These are phyloP conservation scores for Pochonia chlamydosporia DNA, from an alignment of 2,329 filamentous ascomycete species.

Conservation along the genomic window DNA sequence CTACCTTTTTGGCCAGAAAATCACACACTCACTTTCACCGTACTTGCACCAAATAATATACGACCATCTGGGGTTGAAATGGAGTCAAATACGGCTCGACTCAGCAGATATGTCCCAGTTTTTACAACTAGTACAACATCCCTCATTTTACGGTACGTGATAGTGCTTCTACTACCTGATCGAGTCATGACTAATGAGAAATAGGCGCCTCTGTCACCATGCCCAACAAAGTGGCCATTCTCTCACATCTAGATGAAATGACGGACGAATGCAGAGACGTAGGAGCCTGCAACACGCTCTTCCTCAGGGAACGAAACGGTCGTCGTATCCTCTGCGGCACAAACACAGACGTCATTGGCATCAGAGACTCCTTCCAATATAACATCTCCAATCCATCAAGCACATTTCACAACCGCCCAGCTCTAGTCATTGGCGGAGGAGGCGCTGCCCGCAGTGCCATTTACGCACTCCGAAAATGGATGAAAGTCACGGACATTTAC, in stretches of 20 bases:
- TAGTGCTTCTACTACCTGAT: neutral
- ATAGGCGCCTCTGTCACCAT: conserved; percentile 69
- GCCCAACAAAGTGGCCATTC: conserved; percentile 76
- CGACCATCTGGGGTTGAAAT: conserved; percentile 40
- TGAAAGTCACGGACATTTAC: conserved; percentile 65
- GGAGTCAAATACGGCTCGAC: conserved; percentile 48
- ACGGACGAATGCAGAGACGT: conserved; percentile 68
- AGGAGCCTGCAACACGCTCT: conserved; percentile 77
- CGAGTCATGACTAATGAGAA: neutral
- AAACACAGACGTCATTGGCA: conserved; percentile 77
- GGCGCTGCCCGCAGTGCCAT: conserved; percentile 74
- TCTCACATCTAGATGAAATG: conserved; percentile 65
- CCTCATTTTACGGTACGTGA: conserved; percentile 54
- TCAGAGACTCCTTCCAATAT: conserved; percentile 64
- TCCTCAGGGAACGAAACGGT: conserved; percentile 48
- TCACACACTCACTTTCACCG: conserved; percentile 50
- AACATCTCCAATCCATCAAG: conserved; percentile 41
- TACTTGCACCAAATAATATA: conserved; percentile 50
- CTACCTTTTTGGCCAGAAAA: conserved; percentile 53
- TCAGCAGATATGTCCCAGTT: conserved; percentile 44
- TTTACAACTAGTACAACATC: conserved; percentile 45
- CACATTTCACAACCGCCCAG: conserved; percentile 54
- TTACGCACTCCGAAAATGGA: conserved; percentile 66
- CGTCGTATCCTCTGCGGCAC: conserved; percentile 59
- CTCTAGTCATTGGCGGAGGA: conserved; percentile 70